phyloP scores from a whole-genome alignment of 75 land plant genomes.

The Picea glauca region DNA sequence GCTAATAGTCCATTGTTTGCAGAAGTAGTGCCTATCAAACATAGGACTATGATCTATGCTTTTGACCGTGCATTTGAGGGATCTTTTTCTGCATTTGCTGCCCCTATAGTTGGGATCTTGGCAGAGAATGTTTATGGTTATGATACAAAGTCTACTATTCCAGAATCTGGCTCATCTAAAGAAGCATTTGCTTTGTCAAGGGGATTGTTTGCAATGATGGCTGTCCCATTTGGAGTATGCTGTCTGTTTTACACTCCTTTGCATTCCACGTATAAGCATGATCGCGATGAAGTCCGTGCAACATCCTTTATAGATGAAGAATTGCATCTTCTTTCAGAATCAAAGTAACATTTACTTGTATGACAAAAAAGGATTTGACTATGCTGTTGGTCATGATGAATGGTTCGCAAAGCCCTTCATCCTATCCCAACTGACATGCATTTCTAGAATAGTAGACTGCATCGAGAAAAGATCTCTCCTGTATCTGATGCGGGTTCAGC shows the following conservation, averaged over 20 bases:
- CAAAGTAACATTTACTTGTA: not conserved
- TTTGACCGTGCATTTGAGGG: conserved; percentile 97
- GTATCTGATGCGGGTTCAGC: not conserved
- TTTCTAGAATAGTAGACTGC: not conserved
- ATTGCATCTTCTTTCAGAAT: conserved; percentile 2
- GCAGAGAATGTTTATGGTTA: conserved; percentile 89
- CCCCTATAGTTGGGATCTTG: conserved; percentile 85
- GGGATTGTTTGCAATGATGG: conserved; percentile 89
- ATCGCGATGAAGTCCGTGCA: conserved; percentile 48
- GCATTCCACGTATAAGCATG: conserved; percentile 57
- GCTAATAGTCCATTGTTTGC: conserved; percentile 94
- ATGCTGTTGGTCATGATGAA: not conserved
- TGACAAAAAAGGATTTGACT: not conserved
- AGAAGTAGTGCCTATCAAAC: conserved; percentile 84
- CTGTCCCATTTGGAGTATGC: conserved; percentile 88
- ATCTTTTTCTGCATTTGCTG: conserved; percentile 84
- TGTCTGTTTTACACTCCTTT: conserved; percentile 73
- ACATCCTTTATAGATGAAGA: conserved; percentile 36
- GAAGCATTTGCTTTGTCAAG: conserved; percentile 83
- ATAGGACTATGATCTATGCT: conserved; percentile 96
- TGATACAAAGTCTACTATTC: conserved; percentile 38
- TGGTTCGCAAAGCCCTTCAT: not conserved
- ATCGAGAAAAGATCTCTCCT: not conserved
- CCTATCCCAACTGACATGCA: not conserved
- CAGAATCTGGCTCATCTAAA: conserved; percentile 47